Evolutionary conservation across 306 rosid genomes (phyloP).

Genomic region (Hippophae gyantsensis): DNA sequence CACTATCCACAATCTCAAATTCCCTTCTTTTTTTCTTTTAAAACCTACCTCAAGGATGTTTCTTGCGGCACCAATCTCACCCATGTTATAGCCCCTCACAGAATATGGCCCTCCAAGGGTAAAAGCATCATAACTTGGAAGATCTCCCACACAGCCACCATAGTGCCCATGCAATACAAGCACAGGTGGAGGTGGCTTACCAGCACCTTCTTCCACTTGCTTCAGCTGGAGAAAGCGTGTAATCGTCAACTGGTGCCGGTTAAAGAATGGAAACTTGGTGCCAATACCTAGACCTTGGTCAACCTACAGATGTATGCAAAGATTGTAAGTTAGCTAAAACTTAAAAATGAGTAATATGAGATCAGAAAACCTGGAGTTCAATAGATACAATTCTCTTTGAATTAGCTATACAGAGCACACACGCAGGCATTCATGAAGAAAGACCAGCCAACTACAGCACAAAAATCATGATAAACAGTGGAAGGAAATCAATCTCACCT

Average conservation of each 20-base stretch:
- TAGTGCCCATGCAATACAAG: constrained; percentile 93
- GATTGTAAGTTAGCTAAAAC: constrained; percentile 14
- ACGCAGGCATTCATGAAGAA: not conserved
- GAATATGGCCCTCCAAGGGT: constrained; percentile 97
- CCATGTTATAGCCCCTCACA: constrained; percentile 96
- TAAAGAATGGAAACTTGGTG: constrained; percentile 85
- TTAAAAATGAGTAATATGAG: not conserved
- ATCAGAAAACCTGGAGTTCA: constrained; percentile 1
- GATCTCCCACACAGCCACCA: constrained; percentile 98
- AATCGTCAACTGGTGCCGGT: constrained; percentile 88
- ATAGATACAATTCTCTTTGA: not conserved
- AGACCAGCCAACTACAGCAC: not conserved
- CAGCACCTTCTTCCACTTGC: constrained; percentile 87
- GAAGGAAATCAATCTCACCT: constrained; percentile 39
- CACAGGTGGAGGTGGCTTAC: constrained; percentile 90
- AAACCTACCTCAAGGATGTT: constrained; percentile 79
- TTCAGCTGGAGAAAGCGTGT: constrained; percentile 67
- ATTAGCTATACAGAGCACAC: not conserved
- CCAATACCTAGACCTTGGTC: constrained; percentile 96
- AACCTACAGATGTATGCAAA: constrained; percentile 42
- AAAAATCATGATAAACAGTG: not conserved
- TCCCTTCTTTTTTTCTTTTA: not conserved
- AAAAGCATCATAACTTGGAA: constrained; percentile 96
- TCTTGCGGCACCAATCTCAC: constrained; percentile 91
- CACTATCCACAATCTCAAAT: not conserved